Conservation (phyloP, 768 basidiomycete species). For the Suillus clintonianus region DNA sequence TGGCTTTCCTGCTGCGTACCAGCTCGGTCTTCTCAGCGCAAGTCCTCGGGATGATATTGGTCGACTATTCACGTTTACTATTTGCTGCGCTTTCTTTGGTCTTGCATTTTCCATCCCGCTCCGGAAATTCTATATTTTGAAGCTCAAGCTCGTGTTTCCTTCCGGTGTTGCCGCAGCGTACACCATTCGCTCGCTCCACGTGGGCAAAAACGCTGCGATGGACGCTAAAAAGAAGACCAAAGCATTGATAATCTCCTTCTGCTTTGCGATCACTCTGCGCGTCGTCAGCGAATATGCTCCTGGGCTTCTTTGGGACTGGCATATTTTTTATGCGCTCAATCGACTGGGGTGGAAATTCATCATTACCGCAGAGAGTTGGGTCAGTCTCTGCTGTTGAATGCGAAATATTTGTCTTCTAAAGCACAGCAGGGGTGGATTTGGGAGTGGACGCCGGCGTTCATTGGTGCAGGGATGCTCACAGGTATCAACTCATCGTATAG, state of each 20-base stretch:
- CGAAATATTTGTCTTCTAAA: conserved; percentile 16
- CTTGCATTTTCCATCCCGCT: conserved; percentile 69
- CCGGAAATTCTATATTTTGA: conserved; percentile 61
- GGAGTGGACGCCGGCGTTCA: conserved; percentile 53
- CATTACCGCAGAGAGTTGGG: conserved; percentile 62
- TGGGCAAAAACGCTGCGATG: conserved; percentile 47
- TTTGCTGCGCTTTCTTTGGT: conserved; percentile 58
- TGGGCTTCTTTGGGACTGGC: conserved; percentile 65
- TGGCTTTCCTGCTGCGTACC: conserved; percentile 63
- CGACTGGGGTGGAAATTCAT: conserved; percentile 61
- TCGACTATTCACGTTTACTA: conserved; percentile 54
- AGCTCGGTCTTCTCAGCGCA: conserved; percentile 47
- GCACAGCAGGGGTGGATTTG: conserved; percentile 25
- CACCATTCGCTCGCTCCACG: conserved; percentile 63
- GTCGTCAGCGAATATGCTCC: conserved; percentile 60
- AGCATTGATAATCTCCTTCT: conserved; percentile 48
- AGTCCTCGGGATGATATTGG: conserved; percentile 54
- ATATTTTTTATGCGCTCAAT: conserved; percentile 62
- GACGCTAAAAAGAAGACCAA: conserved; percentile 59
- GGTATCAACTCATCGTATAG: conserved; percentile 59
- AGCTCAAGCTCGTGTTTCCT: conserved; percentile 64
- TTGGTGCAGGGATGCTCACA: conserved; percentile 59
- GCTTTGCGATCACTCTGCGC: conserved; percentile 50
- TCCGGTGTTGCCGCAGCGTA: conserved; percentile 68
- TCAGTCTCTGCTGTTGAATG: conserved; percentile 24